Conservation (phyloP, 805 yeast species). For the Wickerhamomyces xylosicus region DNA sequence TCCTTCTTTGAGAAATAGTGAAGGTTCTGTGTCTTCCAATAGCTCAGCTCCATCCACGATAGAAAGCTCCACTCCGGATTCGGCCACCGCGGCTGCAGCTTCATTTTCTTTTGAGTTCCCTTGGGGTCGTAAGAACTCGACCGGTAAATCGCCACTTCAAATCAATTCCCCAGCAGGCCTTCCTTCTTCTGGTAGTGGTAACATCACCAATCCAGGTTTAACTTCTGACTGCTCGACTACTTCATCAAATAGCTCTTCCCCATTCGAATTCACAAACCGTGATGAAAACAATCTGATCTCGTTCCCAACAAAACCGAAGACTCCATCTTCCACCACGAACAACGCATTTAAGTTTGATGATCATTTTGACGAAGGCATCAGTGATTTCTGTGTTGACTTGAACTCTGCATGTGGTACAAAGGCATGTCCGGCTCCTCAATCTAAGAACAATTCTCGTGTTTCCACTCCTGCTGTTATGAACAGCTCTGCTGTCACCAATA, state of each 20-base stretch:
- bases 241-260: conserved; percentile 17
- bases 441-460: conserved; percentile 6
- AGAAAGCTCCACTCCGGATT: not conserved
- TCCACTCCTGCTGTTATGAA: conserved; percentile 4
- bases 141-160: conserved; percentile 1
- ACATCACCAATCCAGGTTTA: conserved; percentile 13
- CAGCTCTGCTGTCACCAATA: not conserved
- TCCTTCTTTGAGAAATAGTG: not conserved
- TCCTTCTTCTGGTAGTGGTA: conserved; percentile 1
- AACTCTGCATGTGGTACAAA: conserved; percentile 78
- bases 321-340: conserved; percentile 1
- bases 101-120: conserved; percentile 47
- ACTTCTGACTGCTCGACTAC: conserved; percentile 19
- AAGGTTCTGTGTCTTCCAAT: conserved; percentile 1
- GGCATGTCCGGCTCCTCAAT: conserved; percentile 53
- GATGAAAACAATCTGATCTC: not conserved
- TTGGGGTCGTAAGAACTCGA: conserved; percentile 26
- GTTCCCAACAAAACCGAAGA: conserved; percentile 1
- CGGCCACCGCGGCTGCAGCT: conserved; percentile 1
- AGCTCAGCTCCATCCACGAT: not conserved
- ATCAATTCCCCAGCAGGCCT: conserved; percentile 4
- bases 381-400: conserved; percentile 67
- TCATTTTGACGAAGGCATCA: conserved; percentile 58
- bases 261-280: conserved; percentile 17
- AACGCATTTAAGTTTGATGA: conserved; percentile 26